phyloP scores from a whole-genome alignment of 2,329 filamentous ascomycete species.

The Chrysoporthe deuterocubensis region DNA sequence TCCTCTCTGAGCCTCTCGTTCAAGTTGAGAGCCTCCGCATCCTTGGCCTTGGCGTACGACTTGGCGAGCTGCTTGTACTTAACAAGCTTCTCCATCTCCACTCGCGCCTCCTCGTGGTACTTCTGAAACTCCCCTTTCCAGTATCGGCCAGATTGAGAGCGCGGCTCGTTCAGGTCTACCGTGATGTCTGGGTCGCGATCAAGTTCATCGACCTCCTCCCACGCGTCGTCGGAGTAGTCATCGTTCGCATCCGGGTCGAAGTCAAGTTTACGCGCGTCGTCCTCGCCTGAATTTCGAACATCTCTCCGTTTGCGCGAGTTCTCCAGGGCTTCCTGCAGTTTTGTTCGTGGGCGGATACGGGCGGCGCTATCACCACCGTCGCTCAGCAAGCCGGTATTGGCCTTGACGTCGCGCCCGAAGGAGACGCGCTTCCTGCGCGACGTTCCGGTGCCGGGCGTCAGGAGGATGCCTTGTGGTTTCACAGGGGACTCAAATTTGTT shows the following conservation, averaged over 20 bases:
- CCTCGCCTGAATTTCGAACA: conserved; percentile 19
- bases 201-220: conserved; percentile 56
- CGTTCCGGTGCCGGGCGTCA: conserved; percentile 66
- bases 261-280: conserved; percentile 59
- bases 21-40: conserved; percentile 70
- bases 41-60: conserved; percentile 78
- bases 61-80: conserved; percentile 81
- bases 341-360: conserved; percentile 43
- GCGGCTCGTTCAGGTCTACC: conserved; percentile 72
- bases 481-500: conserved; percentile 46
- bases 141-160: conserved; percentile 75
- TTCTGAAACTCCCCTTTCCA: conserved; percentile 80
- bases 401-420: conserved; percentile 61
- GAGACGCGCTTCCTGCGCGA: conserved; percentile 67
- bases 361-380: conserved; percentile 33
- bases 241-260: conserved; percentile 40
- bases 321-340: conserved; percentile 52
- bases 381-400: conserved; percentile 37
- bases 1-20: conserved; percentile 70
- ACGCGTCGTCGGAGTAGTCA: conserved; percentile 47
- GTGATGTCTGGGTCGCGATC: conserved; percentile 65
- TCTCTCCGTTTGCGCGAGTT: conserved; percentile 42
- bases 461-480: conserved; percentile 61
- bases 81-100: conserved; percentile 76
- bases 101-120: conserved; percentile 73